phyloP scores from a whole-genome alignment of 345 rosid genomes.

The Brassica carinata region DNA sequence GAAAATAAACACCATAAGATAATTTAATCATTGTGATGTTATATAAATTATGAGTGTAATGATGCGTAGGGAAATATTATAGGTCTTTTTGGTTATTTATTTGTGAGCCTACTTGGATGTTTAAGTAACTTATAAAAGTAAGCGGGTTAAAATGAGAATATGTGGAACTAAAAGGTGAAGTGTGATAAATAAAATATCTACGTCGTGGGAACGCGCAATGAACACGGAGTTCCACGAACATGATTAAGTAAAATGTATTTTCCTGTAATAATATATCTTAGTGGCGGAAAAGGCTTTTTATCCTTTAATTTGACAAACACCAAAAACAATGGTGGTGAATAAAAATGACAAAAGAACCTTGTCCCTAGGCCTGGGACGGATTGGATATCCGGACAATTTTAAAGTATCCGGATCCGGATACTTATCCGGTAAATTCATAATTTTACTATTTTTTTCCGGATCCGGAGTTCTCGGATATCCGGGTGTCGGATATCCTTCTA shows the following conservation, averaged over 20 bases:
- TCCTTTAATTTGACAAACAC: slow-evolving; percentile 9
- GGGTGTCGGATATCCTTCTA: too few relatives aligned
- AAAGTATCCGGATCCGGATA: too few relatives aligned
- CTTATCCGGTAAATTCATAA: too few relatives aligned
- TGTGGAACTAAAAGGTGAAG: neutral
- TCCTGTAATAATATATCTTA: neutral
- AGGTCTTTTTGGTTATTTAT: neutral
- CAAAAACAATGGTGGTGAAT: neutral
- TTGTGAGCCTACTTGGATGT: neutral
- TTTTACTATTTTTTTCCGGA: too few relatives aligned
- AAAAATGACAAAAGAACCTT: slow-evolving; percentile 19
- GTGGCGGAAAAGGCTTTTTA: neutral
- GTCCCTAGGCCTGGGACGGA: neutral
- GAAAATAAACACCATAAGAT: neutral
- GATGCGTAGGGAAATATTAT: neutral
- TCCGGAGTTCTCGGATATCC: too few relatives aligned
- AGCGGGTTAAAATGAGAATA: neutral
- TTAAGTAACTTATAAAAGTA: neutral
- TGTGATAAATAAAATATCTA: slow-evolving; percentile 9
- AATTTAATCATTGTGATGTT: fast-evolving
- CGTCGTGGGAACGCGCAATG: slow-evolving; percentile 37
- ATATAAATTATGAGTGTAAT: too few relatives aligned
- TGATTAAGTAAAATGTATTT: slow-evolving; percentile 2
- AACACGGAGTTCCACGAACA: slow-evolving; percentile 30
- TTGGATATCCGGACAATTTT: too few relatives aligned